A percentile compares a stretch with the other conserved stretches of the same genome.
These are phyloP conservation scores for Paulownia fortunei DNA, from an alignment of 257 asterid species.

Conservation along the genomic window DNA sequence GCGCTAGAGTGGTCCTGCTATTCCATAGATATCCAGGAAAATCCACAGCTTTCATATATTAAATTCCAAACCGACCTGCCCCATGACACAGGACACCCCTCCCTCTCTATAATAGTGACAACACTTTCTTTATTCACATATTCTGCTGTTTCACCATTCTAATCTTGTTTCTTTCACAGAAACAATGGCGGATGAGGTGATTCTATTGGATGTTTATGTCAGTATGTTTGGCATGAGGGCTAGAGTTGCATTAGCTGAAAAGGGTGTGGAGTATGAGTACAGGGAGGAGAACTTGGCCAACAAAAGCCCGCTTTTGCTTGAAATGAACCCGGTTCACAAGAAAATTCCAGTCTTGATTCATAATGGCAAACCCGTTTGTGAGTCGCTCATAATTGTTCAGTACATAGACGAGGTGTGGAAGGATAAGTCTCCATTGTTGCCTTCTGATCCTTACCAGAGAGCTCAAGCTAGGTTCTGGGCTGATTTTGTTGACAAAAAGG, in stretches of 20 bases:
- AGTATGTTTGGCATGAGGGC: slow-evolving; percentile 67
- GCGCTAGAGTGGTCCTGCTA: too few species aligned
- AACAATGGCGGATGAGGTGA: slow-evolving; percentile 51
- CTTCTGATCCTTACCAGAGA: slow-evolving; percentile 54
- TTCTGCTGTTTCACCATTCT: neutral
- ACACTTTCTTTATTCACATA: neutral
- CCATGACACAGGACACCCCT: too few species aligned
- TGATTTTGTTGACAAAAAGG: slow-evolving; percentile 60
- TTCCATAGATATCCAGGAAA: too few species aligned
- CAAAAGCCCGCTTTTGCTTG: slow-evolving; percentile 47
- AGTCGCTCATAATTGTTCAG: slow-evolving; percentile 56
- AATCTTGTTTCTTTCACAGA: neutral
- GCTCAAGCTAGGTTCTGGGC: slow-evolving; percentile 64
- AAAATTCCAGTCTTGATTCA: slow-evolving; percentile 63
- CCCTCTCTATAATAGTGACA: too few species aligned
- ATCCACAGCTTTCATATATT: neutral
- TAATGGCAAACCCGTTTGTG: slow-evolving; percentile 61
- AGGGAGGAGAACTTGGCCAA: slow-evolving; percentile 50
- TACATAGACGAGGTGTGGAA: slow-evolving; percentile 67
- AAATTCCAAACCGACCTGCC: neutral
- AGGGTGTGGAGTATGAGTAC: slow-evolving; percentile 48
- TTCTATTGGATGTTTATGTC: slow-evolving; percentile 41
- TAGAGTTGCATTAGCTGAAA: slow-evolving; percentile 53
- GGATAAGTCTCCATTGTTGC: slow-evolving; percentile 48
- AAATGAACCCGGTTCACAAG: slow-evolving; percentile 63